phyloP scores from a whole-genome alignment of 202 grass and related monocot genomes.

The Eragrostis tef region DNA sequence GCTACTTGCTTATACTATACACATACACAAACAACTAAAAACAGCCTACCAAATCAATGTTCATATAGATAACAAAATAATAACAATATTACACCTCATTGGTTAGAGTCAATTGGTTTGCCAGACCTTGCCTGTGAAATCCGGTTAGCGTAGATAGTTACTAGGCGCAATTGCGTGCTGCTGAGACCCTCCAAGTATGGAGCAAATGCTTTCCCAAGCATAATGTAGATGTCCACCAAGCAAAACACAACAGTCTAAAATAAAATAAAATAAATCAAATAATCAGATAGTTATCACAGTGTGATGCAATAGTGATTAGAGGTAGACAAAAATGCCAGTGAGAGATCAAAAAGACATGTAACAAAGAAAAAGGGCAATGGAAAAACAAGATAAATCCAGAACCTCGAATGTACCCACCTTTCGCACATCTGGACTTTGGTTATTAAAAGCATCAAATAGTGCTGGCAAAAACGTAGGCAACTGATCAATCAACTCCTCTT shows the following conservation, averaged over 20 bases:
- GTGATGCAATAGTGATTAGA: constrained; percentile 4
- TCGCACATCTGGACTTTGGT: constrained; percentile 95
- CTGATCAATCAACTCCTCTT: constrained; percentile 85
- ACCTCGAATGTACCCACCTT: constrained; percentile 57
- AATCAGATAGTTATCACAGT: constrained; percentile 15
- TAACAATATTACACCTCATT: constrained; percentile 63
- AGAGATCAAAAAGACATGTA: constrained; percentile 9
- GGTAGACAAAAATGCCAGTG: constrained; percentile 11
- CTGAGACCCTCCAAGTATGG: constrained; percentile 90
- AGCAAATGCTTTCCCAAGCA: constrained; percentile 87
- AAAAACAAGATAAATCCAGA: neutral
- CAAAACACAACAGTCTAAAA: constrained; percentile 91
- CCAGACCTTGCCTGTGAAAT: constrained; percentile 92
- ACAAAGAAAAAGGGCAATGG: neutral
- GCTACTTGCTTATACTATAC: constrained; percentile 65
- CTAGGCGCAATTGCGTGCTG: constrained; percentile 84
- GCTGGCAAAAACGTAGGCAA: constrained; percentile 95
- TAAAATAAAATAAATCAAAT: neutral
- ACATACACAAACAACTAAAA: constrained; percentile 76
- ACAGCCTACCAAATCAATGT: constrained; percentile 56
- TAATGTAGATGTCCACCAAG: constrained; percentile 99
- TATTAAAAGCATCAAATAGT: constrained; percentile 95
- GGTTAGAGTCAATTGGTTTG: constrained; percentile 62
- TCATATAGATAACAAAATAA: constrained; percentile 56
- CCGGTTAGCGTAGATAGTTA: constrained; percentile 97